Percentiles rank a stretch among this genome's conserved stretches.
phyloP scores from a whole-genome alignment of 345 rosid species.

The Triadica sebifera region DNA sequence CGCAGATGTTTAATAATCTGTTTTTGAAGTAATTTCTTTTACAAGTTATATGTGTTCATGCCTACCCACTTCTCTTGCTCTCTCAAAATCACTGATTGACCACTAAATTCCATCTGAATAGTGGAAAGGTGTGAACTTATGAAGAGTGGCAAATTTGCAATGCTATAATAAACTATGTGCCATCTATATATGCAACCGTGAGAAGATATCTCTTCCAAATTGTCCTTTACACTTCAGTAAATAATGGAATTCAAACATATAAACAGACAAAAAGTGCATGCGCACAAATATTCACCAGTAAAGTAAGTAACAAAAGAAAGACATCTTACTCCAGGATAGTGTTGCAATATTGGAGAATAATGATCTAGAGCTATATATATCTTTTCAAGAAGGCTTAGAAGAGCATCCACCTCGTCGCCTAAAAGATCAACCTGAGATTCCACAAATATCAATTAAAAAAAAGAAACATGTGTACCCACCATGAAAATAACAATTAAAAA shows the following conservation, averaged over 20 bases:
- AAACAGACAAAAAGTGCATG: background rate
- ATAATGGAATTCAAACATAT: background rate
- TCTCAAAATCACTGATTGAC: background rate
- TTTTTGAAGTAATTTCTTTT: background rate
- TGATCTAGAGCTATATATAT: conserved; percentile 91
- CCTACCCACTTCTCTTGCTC: background rate
- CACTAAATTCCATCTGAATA: background rate
- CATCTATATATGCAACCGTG: background rate
- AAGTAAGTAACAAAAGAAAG: conserved; percentile 1
- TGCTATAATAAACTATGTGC: background rate
- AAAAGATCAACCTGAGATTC: conserved; percentile 82
- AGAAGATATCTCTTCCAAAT: background rate
- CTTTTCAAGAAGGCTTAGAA: conserved; percentile 76
- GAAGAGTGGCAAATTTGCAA: no score
- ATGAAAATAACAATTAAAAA: background rate
- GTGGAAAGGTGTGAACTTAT: background rate
- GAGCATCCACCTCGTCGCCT: conserved; percentile 83
- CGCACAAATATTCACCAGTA: background rate
- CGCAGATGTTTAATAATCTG: background rate
- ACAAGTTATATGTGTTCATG: background rate
- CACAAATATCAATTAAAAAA: conserved; percentile 15
- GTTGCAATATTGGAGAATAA: conserved; percentile 79
- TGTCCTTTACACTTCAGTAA: background rate
- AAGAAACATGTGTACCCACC: background rate
- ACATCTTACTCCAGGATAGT: conserved; percentile 83